Percentiles rank a stretch among this genome's conserved stretches.
phyloP scores from a whole-genome alignment of 208 protist species.

The Herpetomonas tarakana region DNA sequence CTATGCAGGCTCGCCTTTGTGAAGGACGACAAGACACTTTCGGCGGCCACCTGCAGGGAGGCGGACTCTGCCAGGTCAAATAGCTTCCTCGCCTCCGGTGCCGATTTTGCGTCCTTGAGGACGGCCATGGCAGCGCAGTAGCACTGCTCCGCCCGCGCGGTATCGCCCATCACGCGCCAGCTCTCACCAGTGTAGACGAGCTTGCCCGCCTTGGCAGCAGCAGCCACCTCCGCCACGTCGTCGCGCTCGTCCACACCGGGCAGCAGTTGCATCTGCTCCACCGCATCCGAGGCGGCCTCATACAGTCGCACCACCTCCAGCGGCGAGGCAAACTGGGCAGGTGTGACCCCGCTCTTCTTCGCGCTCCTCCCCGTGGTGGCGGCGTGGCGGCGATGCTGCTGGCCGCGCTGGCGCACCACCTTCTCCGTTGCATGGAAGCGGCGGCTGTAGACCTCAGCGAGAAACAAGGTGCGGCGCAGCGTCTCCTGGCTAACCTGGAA shows the following conservation, averaged over 20 bases:
- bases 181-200: constrained; percentile 70
- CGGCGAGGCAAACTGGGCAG: constrained; percentile 72
- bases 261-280: constrained; percentile 78
- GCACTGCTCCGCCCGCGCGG: constrained; percentile 23
- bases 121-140: constrained; percentile 47
- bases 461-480: constrained; percentile 65
- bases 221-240: constrained; percentile 48
- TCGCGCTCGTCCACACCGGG: constrained; percentile 60
- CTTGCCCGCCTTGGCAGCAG: constrained; percentile 48
- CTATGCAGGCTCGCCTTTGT: background rate
- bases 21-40: constrained; percentile 25
- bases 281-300: constrained; percentile 52
- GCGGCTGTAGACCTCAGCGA: constrained; percentile 61
- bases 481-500: constrained; percentile 75
- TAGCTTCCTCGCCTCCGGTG: constrained; percentile 24
- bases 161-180: constrained; percentile 49
- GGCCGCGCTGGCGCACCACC: constrained; percentile 16
- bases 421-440: constrained; percentile 76
- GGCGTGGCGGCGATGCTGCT: constrained; percentile 13
- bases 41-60: constrained; percentile 32
- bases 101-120: constrained; percentile 17
- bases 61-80: constrained; percentile 36
- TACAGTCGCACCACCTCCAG: constrained; percentile 85
- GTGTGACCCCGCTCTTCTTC: constrained; percentile 43
- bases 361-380: constrained; percentile 5